Conservation (phyloP, 1,284 basidiomycete genomes). For the Thecaphora frezii region DNA sequence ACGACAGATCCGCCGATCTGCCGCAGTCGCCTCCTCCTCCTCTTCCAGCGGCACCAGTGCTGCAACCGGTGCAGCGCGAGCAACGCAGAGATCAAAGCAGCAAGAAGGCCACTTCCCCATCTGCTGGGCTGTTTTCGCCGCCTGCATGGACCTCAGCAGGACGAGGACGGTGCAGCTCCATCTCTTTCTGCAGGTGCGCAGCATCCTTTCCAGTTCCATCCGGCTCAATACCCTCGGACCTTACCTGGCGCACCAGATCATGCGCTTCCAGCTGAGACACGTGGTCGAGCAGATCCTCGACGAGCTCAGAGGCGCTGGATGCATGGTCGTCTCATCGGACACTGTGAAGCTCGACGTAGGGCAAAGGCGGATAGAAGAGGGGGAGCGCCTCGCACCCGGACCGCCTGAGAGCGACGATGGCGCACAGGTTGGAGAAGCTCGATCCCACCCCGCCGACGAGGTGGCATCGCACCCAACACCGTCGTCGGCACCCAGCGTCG, state of each 20-base stretch:
- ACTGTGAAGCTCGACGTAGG: background rate
- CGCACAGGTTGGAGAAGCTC: too few species aligned
- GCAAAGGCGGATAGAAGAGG: background rate
- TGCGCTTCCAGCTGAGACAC: slow-evolving; percentile 69
- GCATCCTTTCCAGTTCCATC: slow-evolving; percentile 84
- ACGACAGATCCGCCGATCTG: slow-evolving; percentile 24
- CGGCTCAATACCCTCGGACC: slow-evolving; percentile 89
- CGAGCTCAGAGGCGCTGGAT: slow-evolving; percentile 11
- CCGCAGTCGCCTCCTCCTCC: slow-evolving; percentile 6
- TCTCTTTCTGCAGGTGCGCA: slow-evolving; percentile 87
- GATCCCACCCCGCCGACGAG: too few species aligned
- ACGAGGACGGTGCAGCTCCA: slow-evolving; percentile 74
- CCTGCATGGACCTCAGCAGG: slow-evolving; percentile 72
- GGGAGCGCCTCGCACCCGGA: too few species aligned
- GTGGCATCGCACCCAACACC: too few species aligned
- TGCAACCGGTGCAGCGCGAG: background rate
- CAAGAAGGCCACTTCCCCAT: slow-evolving; percentile 78
- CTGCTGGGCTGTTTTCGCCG: slow-evolving; percentile 84
- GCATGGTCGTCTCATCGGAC: background rate
- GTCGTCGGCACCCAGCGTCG: too few species aligned
- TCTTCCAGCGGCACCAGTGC: too few species aligned
- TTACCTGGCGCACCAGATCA: slow-evolving; percentile 84
- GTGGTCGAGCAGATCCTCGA: slow-evolving; percentile 18
- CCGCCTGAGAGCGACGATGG: too few species aligned
- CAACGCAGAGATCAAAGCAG: background rate